Conservation (phyloP, 176 grass and related monocot species). For the Avena eriantha region DNA sequence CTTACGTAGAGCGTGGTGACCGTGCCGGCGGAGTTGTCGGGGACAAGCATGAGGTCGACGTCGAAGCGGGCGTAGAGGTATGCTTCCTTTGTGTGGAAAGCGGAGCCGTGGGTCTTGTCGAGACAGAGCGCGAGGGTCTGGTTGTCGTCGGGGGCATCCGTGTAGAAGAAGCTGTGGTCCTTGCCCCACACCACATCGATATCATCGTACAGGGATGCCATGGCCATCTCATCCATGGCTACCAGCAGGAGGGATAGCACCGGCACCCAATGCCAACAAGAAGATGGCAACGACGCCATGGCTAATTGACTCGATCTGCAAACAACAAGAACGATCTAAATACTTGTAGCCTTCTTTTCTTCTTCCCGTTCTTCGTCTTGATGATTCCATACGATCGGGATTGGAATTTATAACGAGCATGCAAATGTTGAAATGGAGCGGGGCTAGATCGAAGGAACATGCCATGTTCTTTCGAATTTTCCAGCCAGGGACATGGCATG, state of each 20-base stretch:
- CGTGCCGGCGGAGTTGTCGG: constrained; percentile 75
- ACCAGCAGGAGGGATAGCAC: neutral
- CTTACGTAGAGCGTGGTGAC: constrained; percentile 81
- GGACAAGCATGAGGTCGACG: constrained; percentile 70
- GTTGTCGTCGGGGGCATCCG: neutral
- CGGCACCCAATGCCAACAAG: neutral
- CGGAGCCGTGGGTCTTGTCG: constrained; percentile 56
- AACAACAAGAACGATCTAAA: neutral
- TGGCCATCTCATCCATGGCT: neutral
- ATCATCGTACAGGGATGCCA: constrained; percentile 17
- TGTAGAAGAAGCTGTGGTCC: constrained; percentile 49
- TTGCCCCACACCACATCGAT: constrained; percentile 40
- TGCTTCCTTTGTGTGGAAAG: constrained; percentile 57
- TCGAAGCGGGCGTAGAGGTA: constrained; percentile 66
- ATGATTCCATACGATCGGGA: neutral
- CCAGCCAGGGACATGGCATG: constrained; percentile 29
- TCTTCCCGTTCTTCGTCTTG: neutral
- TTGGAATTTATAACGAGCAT: constrained; percentile 25
- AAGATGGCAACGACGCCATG: constrained; percentile 21
- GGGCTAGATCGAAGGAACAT: neutral
- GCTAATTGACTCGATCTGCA: neutral
- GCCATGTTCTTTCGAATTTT: constrained; percentile 38
- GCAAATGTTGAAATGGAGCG: constrained; percentile 1
- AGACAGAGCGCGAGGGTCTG: constrained; percentile 43
- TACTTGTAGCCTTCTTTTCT: neutral